These are phyloP conservation scores for Microbotryum lychnidis-dioicae DNA, from an alignment of 1,284 basidiomycete genomes.

Conservation along the genomic window DNA sequence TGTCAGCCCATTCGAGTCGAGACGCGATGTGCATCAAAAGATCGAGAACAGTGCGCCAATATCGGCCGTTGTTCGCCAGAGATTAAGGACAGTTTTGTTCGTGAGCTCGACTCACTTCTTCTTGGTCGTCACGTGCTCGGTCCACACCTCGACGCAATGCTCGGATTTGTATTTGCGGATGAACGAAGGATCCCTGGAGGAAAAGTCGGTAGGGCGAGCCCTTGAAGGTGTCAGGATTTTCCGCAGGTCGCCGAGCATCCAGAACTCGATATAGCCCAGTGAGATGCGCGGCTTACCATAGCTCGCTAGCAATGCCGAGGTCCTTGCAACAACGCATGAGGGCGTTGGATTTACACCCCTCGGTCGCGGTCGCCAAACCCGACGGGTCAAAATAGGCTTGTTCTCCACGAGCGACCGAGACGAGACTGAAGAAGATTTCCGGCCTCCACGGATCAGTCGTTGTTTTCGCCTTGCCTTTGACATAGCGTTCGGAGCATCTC, in stretches of 20 bases:
- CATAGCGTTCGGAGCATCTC: no score
- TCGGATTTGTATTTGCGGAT: conserved; percentile 86
- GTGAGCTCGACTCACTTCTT: conserved; percentile 60
- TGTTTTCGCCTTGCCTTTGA: no score
- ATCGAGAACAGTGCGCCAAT: no score
- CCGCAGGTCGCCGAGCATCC: neutral
- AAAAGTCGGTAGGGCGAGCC: neutral
- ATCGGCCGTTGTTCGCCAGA: neutral
- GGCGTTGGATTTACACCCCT: conserved; percentile 93
- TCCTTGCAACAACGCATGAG: conserved; percentile 98
- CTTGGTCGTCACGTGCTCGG: conserved; percentile 69
- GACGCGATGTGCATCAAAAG: no score
- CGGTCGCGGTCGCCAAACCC: conserved; percentile 86
- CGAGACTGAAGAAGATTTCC: conserved; percentile 53
- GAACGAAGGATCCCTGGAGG: conserved; percentile 79
- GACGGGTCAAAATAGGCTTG: conserved; percentile 93
- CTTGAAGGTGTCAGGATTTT: no score
- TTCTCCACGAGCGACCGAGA: conserved; percentile 85
- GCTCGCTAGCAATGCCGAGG: conserved; percentile 87
- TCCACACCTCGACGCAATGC: conserved; percentile 77
- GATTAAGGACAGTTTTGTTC: neutral
- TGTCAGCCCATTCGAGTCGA: no score
- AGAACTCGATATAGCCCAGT: no score
- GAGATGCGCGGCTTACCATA: conserved; percentile 57
- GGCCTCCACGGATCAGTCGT: neutral